These are phyloP conservation scores for Acrasis kona DNA, from an alignment of 78 protist species.

Conservation along the genomic window DNA sequence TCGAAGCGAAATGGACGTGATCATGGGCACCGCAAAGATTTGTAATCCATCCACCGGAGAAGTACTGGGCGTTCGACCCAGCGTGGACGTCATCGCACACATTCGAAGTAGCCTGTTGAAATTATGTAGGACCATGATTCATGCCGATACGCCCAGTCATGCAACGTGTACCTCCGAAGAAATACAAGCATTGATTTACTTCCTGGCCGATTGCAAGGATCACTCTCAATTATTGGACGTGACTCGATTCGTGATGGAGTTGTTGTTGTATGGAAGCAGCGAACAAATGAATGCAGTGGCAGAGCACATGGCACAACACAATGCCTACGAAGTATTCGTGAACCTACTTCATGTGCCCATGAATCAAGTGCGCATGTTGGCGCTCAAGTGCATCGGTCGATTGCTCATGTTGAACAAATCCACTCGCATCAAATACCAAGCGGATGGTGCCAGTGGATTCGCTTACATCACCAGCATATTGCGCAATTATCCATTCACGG, in stretches of 20 bases:
- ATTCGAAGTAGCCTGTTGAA: too few relatives aligned
- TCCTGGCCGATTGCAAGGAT: not conserved
- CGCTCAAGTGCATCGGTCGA: not conserved
- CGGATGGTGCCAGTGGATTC: not conserved
- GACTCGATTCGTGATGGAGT: not conserved
- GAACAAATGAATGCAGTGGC: too few relatives aligned
- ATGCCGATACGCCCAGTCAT: too few relatives aligned
- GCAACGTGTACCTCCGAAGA: too few relatives aligned
- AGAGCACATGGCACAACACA: not conserved
- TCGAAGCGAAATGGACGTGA: too few relatives aligned
- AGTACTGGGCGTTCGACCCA: too few relatives aligned
- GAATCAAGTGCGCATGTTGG: not conserved
- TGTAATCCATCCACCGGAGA: too few relatives aligned
- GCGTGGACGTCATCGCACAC: too few relatives aligned
- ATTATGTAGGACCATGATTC: too few relatives aligned
- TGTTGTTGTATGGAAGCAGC: not conserved
- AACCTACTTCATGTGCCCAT: not conserved
- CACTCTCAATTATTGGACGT: not conserved
- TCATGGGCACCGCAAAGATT: too few relatives aligned
- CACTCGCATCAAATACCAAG: not conserved
- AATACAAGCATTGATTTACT: not conserved
- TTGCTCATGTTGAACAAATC: not conserved
- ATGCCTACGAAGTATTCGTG: not conserved
- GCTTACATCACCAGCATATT: not conserved
- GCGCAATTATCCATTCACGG: not conserved